Percentiles rank a stretch among this genome's conserved stretches.
Evolutionary conservation across 208 protist species (phyloP).

Genomic region (Acanthamoeba sp.): DNA sequence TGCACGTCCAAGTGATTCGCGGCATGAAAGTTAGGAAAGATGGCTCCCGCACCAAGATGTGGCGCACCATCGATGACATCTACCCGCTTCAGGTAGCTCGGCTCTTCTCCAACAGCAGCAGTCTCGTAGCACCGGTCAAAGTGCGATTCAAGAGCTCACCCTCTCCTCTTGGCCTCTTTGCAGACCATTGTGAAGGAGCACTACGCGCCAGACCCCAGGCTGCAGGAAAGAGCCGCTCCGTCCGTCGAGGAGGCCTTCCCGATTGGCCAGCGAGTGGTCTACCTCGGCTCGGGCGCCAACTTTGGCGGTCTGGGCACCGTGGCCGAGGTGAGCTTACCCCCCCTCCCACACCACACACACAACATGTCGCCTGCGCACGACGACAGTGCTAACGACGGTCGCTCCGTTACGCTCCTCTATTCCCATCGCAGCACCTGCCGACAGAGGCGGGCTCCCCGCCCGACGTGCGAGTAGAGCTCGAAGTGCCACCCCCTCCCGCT

Average conservation of each 20-base stretch:
- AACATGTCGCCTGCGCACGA: no score
- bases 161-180: not conserved
- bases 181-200: constrained; percentile 57
- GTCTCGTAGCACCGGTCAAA: no score
- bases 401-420: not conserved
- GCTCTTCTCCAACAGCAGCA: no score
- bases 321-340: not conserved
- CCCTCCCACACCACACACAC: no score
- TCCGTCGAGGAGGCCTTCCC: constrained; percentile 61
- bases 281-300: not conserved
- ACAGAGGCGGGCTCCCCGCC: not conserved
- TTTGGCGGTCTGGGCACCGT: constrained; percentile 59
- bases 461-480: constrained; percentile 9
- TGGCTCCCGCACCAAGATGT: constrained; percentile 26
- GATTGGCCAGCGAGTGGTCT: constrained; percentile 38
- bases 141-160: not conserved
- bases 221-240: constrained; percentile 38
- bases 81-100: constrained; percentile 50
- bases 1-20: constrained; percentile 53
- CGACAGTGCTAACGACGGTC: constrained; percentile 26
- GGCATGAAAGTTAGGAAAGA: constrained; percentile 24
- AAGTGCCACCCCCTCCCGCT: constrained; percentile 23
- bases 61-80: constrained; percentile 50
- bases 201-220: constrained; percentile 34
- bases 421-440: constrained; percentile 6